Base-by-base conservation (phyloP, 306 rosid genomes). In the Lotus japonicus region DNA sequence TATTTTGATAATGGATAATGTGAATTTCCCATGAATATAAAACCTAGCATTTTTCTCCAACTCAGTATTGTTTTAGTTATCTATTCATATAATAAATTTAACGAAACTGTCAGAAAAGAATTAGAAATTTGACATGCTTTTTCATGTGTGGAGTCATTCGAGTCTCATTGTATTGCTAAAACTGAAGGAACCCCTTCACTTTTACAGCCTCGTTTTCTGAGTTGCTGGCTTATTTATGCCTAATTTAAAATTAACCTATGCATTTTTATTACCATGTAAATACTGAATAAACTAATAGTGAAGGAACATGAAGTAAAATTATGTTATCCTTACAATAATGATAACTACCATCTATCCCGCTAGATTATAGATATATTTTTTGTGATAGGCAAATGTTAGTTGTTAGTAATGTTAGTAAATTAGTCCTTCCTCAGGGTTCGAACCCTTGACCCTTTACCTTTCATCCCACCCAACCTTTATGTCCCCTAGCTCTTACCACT, bases 121-220 rank as follows among this genome's bases (percentile, higher is more conserved):
- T 43, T 17, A 42, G 41, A 39, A 26, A 49, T 42, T 50, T 68
- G 11, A 21, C 60, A 58, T 23, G 12, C 12, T 33, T 76, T 43
- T 19, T 72, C 31, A 26, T 7, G 11, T 41, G 60, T 19, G 1
- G 15, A 64, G 14, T 64, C 70, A 49, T 65, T 57, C 6, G 1
- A 28, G 58, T 42, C 43, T 26, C 31, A 26, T 26, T 2, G 31
- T 26, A 26, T 26, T 26, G 4, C 31, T 26, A 26, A 26, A 26
- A 26, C 31, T 26, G 31, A 31, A 71, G 48, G 68, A 58, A n/a
- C 65, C 62, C 57, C 58, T 63, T 64, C 28, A 38, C 64, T 4
- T 64, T 55, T 55, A 15, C 21, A 70, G 23, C 48, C 53, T 61
- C 58, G 2, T 59, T 43, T 68, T 49, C 54, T 11, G 54, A 54